These are phyloP conservation scores for Leccinum truebloodii DNA, from an alignment of 768 basidiomycete genomes.

Conservation along the genomic window DNA sequence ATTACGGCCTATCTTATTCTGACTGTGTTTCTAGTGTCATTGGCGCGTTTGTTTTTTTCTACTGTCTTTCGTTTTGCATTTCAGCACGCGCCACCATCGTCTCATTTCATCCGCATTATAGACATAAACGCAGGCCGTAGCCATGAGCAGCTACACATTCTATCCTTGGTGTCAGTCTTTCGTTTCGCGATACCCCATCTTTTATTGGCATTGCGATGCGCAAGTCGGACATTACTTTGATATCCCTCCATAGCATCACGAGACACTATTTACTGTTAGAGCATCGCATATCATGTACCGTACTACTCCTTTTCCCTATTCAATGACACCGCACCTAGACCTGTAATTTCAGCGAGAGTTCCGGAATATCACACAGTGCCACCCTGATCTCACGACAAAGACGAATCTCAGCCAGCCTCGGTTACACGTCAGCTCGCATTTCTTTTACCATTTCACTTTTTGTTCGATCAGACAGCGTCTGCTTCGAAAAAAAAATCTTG, in stretches of 20 bases:
- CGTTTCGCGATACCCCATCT: constrained; percentile 55
- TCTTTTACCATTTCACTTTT: constrained; percentile 21
- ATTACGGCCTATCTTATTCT: constrained; percentile 43
- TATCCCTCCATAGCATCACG: constrained; percentile 48
- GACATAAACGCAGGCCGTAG: constrained; percentile 46
- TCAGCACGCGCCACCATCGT: constrained; percentile 27
- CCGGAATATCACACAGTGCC: constrained; percentile 9
- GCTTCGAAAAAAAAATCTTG: constrained; percentile 20
- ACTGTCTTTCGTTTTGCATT: constrained; percentile 9
- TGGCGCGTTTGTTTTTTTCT: constrained; percentile 30
- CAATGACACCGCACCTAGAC: constrained; percentile 15
- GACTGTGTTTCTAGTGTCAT: constrained; percentile 40
- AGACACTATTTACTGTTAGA: constrained; percentile 63
- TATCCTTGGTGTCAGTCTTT: constrained; percentile 44
- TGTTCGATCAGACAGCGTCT: constrained; percentile 20
- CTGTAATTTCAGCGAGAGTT: constrained; percentile 7
- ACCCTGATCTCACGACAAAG: constrained; percentile 21
- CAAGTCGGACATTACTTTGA: constrained; percentile 47
- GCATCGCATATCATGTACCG: constrained; percentile 61
- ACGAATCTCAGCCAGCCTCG: neutral
- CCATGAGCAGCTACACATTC: constrained; percentile 45
- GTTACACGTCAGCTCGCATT: constrained; percentile 34
- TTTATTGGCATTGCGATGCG: constrained; percentile 47
- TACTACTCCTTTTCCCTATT: constrained; percentile 40
- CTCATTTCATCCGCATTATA: constrained; percentile 35